phyloP scores from a whole-genome alignment of 225 moss, liverwort and hornwort genomes.

The Marchantia paleacea region DNA sequence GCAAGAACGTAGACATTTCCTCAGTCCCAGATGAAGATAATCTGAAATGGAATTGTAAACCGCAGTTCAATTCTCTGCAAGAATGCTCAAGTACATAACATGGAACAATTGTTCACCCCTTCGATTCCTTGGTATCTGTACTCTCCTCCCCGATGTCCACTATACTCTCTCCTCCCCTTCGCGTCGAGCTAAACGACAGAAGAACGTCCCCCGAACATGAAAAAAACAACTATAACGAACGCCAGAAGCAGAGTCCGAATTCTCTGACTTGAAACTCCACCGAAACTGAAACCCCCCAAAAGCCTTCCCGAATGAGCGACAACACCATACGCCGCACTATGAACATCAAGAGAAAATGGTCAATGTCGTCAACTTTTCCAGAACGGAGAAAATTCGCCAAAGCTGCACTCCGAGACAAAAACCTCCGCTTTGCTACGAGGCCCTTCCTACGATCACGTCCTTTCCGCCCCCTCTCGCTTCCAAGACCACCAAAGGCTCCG shows the following conservation, averaged over 20 bases:
- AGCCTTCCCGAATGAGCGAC: background rate
- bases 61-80: background rate
- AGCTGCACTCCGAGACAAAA: background rate
- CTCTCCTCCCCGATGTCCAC: no score
- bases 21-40: background rate
- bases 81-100: background rate
- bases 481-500: background rate
- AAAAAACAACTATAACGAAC: no score
- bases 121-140: background rate
- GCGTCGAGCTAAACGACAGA: no score
- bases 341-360: background rate
- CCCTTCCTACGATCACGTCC: background rate
- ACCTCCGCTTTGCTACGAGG: no score
- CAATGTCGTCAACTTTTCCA: background rate
- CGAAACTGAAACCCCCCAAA: background rate
- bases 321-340: background rate
- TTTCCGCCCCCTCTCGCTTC: no score
- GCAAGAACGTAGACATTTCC: background rate
- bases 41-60: background rate
- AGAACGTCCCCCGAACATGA: no score
- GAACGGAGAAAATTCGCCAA: background rate
- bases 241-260: no score
- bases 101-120: background rate
- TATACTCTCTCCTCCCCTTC: no score
- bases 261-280: no score